Conservation (phyloP, 257 asterid genomes). For the Nemophila menziesii region DNA sequence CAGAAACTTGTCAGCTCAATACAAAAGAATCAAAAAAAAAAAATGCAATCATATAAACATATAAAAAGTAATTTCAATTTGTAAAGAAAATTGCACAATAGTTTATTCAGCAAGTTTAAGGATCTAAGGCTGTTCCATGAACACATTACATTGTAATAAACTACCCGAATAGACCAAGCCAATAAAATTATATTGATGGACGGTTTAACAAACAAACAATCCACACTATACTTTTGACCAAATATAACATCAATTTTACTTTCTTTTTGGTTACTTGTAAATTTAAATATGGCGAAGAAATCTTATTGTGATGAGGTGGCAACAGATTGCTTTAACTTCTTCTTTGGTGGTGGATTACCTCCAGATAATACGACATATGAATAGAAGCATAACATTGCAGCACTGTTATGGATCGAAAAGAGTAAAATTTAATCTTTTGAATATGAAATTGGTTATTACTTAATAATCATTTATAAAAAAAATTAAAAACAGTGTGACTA, state of each 20-base stretch:
- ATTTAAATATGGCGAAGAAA: not conserved
- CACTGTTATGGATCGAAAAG: constrained; percentile 27
- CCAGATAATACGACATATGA: constrained; percentile 65
- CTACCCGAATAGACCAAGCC: too few species aligned
- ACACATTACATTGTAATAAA: too few species aligned
- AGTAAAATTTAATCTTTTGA: constrained; percentile 1
- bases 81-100: too few species aligned
- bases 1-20: too few species aligned
- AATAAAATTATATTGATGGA: too few species aligned
- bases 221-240: not conserved
- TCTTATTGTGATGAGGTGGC: constrained; percentile 8
- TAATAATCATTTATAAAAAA: not conserved
- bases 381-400: constrained; percentile 85
- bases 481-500: not conserved
- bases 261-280: not conserved
- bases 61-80: too few species aligned
- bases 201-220: too few species aligned
- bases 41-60: too few species aligned
- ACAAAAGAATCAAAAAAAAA: too few species aligned
- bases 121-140: too few species aligned
- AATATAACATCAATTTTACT: not conserved
- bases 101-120: too few species aligned
- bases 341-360: constrained; percentile 40
- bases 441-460: not conserved
- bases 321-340: constrained; percentile 21